Conservation (phyloP, 805 yeast genomes). For the Clavispora fructus region DNA sequence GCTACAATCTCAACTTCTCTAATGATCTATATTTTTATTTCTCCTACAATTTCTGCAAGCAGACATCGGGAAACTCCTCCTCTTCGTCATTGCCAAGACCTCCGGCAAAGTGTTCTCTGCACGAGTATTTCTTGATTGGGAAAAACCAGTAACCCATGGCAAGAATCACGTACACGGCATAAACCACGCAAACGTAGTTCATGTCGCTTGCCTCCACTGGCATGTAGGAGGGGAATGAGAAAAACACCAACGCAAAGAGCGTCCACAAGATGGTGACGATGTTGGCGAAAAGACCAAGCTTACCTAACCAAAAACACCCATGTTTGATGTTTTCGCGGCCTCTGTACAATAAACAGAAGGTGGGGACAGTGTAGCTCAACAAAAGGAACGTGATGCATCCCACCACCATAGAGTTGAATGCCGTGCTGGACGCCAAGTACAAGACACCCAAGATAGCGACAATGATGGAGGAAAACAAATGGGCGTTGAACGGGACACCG, state of each 20-base stretch:
- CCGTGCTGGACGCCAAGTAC: slow-evolving; percentile 33
- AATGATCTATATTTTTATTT: background rate
- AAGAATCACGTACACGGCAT: slow-evolving; percentile 27
- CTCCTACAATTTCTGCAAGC: slow-evolving; percentile 16
- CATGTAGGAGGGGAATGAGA: slow-evolving; percentile 32
- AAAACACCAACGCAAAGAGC: slow-evolving; percentile 33
- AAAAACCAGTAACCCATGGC: slow-evolving; percentile 39
- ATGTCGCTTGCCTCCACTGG: slow-evolving; percentile 24
- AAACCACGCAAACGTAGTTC: slow-evolving; percentile 25
- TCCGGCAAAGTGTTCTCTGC: slow-evolving; percentile 38
- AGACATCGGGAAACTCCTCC: slow-evolving; percentile 41
- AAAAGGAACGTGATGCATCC: slow-evolving; percentile 36
- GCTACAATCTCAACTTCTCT: too few relatives aligned
- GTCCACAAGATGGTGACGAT: slow-evolving; percentile 30
- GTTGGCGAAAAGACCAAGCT: slow-evolving; percentile 30
- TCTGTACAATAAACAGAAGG: slow-evolving; percentile 27
- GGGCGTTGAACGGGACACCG: slow-evolving; percentile 38
- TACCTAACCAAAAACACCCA: slow-evolving; percentile 41
- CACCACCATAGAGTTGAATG: slow-evolving; percentile 36
- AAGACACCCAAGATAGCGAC: slow-evolving; percentile 35
- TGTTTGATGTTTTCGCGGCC: slow-evolving; percentile 35
- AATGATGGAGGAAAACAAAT: slow-evolving; percentile 28
- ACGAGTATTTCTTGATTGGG: slow-evolving; percentile 34
- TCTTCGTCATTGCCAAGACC: slow-evolving; percentile 36
- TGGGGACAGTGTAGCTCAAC: slow-evolving; percentile 33